Evolutionary conservation across 2,329 filamentous ascomycete species (phyloP).

Genomic region (Teratosphaeria nubilosa): DNA sequence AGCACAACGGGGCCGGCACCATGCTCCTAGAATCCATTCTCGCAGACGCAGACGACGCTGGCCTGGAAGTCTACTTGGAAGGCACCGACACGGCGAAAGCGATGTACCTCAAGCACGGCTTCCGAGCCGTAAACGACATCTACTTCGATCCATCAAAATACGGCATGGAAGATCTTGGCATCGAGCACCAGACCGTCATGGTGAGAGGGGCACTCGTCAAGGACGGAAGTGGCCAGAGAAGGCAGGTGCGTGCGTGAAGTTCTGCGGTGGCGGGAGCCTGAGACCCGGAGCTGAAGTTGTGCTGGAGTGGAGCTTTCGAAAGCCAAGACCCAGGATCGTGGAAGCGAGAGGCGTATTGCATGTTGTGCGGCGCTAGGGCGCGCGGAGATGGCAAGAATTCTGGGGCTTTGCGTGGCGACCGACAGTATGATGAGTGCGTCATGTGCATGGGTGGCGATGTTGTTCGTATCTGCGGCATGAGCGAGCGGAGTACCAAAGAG

Average conservation of each 20-base stretch:
- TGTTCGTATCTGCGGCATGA: not conserved
- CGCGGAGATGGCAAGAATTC: not conserved
- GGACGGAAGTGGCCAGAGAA: not conserved
- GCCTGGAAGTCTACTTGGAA: slow-evolving; percentile 33
- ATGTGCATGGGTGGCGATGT: not conserved
- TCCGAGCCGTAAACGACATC: slow-evolving; percentile 20
- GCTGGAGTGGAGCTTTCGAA: not conserved
- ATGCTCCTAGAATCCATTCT: slow-evolving; percentile 32
- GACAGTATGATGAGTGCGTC: not conserved
- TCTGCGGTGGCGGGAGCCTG: not conserved
- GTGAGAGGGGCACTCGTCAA: slow-evolving; percentile 5
- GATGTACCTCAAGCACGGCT: slow-evolving; percentile 25
- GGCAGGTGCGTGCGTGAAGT: not conserved
- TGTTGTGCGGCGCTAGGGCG: not conserved
- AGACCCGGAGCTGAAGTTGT: not conserved
- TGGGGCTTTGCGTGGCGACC: not conserved
- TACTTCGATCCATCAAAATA: slow-evolving; percentile 23
- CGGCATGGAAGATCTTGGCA: slow-evolving; percentile 15
- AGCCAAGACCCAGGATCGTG: not conserved
- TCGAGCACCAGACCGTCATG: slow-evolving; percentile 25
- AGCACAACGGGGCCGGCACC: slow-evolving; percentile 32
- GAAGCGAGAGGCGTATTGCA: not conserved
- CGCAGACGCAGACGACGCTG: slow-evolving; percentile 31
- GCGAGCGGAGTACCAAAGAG: not conserved
- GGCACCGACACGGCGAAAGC: slow-evolving; percentile 25